phyloP scores from a whole-genome alignment of 768 basidiomycete species.

The Paxillus ammoniavirescens region DNA sequence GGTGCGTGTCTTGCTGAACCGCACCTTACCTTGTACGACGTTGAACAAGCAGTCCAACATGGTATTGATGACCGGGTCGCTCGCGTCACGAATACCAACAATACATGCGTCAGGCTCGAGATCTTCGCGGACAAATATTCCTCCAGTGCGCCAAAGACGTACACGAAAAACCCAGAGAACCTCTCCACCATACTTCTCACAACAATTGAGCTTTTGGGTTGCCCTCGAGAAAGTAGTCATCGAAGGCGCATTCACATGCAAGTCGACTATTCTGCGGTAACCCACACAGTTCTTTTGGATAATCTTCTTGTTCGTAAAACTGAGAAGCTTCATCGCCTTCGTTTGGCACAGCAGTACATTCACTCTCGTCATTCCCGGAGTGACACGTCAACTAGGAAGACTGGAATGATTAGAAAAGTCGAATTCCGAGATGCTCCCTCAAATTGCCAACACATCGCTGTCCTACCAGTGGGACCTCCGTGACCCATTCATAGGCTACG shows the following conservation, averaged over 20 bases:
- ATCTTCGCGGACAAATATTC: slow-evolving; percentile 29
- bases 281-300: slow-evolving; percentile 26
- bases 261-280: slow-evolving; percentile 32
- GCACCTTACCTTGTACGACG: slow-evolving; percentile 30
- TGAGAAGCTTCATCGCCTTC: slow-evolving; percentile 28
- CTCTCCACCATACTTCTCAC: slow-evolving; percentile 43
- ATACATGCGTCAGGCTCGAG: slow-evolving; percentile 19
- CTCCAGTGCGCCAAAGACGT: slow-evolving; percentile 21
- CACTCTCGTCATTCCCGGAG: slow-evolving; percentile 22
- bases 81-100: slow-evolving; percentile 1
- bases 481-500: too few relatives aligned
- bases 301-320: slow-evolving; percentile 29
- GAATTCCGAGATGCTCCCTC: too few relatives aligned
- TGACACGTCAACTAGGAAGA: too few relatives aligned
- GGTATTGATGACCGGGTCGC: slow-evolving; percentile 35
- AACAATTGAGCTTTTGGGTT: slow-evolving; percentile 36
- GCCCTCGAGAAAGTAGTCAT: slow-evolving; percentile 30
- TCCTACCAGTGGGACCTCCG: too few relatives aligned
- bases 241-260: slow-evolving; percentile 26
- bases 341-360: slow-evolving; percentile 31
- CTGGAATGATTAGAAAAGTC: too few relatives aligned
- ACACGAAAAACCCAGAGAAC: slow-evolving; percentile 36
- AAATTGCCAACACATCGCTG: too few relatives aligned
- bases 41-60: slow-evolving; percentile 34
- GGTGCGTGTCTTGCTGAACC: slow-evolving; percentile 12